Conservation (phyloP, 352 stramenopile genomes). For the Phytophthora sojae region DNA sequence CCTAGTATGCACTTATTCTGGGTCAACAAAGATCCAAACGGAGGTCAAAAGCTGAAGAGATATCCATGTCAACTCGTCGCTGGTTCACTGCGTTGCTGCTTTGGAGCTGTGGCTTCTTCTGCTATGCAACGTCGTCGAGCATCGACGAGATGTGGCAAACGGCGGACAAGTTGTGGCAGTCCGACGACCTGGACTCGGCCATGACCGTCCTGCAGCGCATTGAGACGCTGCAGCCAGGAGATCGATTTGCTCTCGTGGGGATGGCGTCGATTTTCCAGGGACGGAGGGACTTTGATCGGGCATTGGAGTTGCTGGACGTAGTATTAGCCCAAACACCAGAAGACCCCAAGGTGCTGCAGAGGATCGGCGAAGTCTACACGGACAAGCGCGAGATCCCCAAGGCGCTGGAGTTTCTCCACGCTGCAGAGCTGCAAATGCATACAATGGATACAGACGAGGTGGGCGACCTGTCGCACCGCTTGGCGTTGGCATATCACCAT, state of each 20-base stretch:
- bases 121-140: neutral
- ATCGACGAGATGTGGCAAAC: constrained; percentile 39
- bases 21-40: constrained; percentile 18
- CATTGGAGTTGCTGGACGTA: constrained; percentile 29
- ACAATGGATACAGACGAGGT: neutral
- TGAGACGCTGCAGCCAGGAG: constrained; percentile 27
- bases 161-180: constrained; percentile 34
- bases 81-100: constrained; percentile 9
- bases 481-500: constrained; percentile 55
- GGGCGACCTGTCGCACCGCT: constrained; percentile 26
- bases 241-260: constrained; percentile 30
- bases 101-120: constrained; percentile 6
- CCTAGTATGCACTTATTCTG: constrained; percentile 16
- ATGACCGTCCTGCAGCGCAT: constrained; percentile 41
- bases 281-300: constrained; percentile 35
- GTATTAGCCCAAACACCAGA: constrained; percentile 23
- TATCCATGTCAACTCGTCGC: constrained; percentile 5
- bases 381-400: constrained; percentile 31
- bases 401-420: constrained; percentile 29
- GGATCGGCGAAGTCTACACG: constrained; percentile 46
- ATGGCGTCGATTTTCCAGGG: constrained; percentile 43
- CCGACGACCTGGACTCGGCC: constrained; percentile 34
- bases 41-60: constrained; percentile 14
- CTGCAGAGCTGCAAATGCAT: constrained; percentile 21
- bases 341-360: constrained; percentile 29